Base-by-base conservation (phyloP, 352 stramenopile species). In the Sclerospora graminicola region DNA sequence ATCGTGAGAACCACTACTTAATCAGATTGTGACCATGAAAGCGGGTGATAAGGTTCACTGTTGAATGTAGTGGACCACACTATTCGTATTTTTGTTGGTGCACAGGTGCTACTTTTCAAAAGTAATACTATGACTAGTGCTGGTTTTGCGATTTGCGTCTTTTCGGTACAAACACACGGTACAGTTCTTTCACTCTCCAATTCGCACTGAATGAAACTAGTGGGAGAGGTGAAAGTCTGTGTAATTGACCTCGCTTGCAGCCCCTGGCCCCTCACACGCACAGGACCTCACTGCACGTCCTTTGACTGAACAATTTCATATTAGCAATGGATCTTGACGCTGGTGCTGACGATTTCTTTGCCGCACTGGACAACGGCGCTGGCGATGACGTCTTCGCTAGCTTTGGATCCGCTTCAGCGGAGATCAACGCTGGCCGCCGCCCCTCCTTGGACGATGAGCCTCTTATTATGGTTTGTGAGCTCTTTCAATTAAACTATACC, bases 301-400 rank as follows among this genome's bases (percentile, higher is more conserved):
- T 4, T 30, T 26, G 35, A 35, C 11, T 30, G 18, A 36, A 14
- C 41, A 28, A 15, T 13, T 14, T 41, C 32, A 10, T 28, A 16
- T 15, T 21, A 41, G 13, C 6, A 8, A 89, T 89, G 78, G 78
- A 89, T 41, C 40, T 89, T 20, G 81, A 92, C 48, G 77, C 60
- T 1, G 70, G 75, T 18, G 77, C 78, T 8, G 66, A 82, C n/a
- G 78, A 92, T 45, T 92, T 89, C 46, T 89, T 92, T 42, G 65
- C 73, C 45, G 72, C 73, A 42, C 60, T 89, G 13, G 71, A 89
- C 57, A 82, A 80, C 29, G 74, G 67, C 20, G 72, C 50, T 13
- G 43, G 45, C n/a, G 67, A 62, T 16, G 68, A 84, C 29, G 57
- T 57, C 9, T 87, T 88, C 39, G 51, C 66, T 20, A 68, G 75